These are phyloP conservation scores for Globisporangium irregulare DNA, from an alignment of 352 stramenopile species.

Conservation along the genomic window DNA sequence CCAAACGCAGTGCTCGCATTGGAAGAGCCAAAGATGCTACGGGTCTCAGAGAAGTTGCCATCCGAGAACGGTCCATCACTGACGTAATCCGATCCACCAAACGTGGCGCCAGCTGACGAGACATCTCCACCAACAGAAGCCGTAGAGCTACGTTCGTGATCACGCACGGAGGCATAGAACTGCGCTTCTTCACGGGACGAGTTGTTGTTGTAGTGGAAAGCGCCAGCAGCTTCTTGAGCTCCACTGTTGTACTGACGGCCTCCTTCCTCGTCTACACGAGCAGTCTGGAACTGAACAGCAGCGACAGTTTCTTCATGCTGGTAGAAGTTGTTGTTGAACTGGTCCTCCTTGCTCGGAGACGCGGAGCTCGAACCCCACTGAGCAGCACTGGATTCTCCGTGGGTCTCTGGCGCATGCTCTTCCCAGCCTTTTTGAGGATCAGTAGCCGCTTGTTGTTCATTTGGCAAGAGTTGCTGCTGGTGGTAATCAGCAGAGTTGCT, in stretches of 20 bases:
- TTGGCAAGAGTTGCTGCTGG: background rate
- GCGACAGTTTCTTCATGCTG: conserved; percentile 7
- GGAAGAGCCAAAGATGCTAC: conserved; percentile 67
- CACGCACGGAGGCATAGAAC: conserved; percentile 19
- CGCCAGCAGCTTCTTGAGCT: background rate
- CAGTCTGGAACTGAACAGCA: conserved; percentile 10
- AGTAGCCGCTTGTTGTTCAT: background rate
- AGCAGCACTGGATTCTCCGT: background rate
- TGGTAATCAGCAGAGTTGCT: conserved; percentile 5
- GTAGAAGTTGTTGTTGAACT: conserved; percentile 5
- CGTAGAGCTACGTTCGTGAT: conserved; percentile 40
- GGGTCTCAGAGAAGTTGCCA: conserved; percentile 62
- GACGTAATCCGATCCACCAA: conserved; percentile 67
- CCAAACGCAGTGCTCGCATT: conserved; percentile 76
- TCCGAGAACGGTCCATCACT: conserved; percentile 68
- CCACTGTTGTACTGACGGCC: background rate
- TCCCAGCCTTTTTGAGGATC: conserved; percentile 11
- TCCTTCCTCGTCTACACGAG: background rate
- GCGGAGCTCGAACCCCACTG: background rate
- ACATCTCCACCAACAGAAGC: conserved; percentile 53
- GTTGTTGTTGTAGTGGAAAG: conserved; percentile 15
- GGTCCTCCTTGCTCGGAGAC: conserved; percentile 8
- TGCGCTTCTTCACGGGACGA: conserved; percentile 17
- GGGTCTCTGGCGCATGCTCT: conserved; percentile 1
- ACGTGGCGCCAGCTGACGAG: conserved; percentile 74